Percentiles rank a stretch among this genome's conserved stretches.
Conservation (phyloP, 495 filamentous ascomycete genomes). For the Baudoinia panamericana region DNA sequence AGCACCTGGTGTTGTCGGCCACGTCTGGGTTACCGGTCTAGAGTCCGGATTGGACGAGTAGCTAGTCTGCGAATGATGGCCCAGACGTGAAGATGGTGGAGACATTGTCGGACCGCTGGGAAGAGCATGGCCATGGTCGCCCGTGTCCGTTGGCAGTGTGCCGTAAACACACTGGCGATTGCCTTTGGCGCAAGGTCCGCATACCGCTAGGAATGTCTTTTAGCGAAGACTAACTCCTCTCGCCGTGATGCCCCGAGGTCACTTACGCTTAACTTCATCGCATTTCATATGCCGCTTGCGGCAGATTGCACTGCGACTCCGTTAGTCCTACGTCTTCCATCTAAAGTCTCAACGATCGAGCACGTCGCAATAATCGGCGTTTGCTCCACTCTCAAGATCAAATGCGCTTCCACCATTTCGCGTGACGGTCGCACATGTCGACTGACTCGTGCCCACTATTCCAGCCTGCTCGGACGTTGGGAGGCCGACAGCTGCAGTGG, state of each 20-base stretch:
- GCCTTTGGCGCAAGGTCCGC: slow-evolving; percentile 11
- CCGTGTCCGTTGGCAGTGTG: not conserved
- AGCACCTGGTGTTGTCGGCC: not conserved
- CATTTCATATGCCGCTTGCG: slow-evolving; percentile 18
- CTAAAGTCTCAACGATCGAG: not conserved
- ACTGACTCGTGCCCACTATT: too few species aligned
- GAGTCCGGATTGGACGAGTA: not conserved
- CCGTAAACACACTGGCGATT: slow-evolving; percentile 11
- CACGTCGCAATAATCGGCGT: too few species aligned
- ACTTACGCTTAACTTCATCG: slow-evolving; percentile 2
- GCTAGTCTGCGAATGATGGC: not conserved
- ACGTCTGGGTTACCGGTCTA: too few species aligned
- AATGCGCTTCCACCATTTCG: too few species aligned
- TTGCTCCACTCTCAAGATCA: too few species aligned
- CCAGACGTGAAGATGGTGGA: too few species aligned
- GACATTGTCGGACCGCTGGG: not conserved
- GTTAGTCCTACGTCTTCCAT: slow-evolving; percentile 1
- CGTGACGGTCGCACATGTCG: too few species aligned
- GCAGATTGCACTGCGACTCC: slow-evolving; percentile 6
- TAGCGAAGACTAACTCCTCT: too few species aligned
- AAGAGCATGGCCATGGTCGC: not conserved
- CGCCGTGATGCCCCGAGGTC: not conserved
- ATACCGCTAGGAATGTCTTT: too few species aligned
- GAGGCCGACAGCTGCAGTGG: too few species aligned
- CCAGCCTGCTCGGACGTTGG: too few species aligned